Percentiles rank a stretch among this genome's conserved stretches.
phyloP scores from a whole-genome alignment of 2,329 filamentous ascomycete species.

The Pseudogymnoascus sp. region DNA sequence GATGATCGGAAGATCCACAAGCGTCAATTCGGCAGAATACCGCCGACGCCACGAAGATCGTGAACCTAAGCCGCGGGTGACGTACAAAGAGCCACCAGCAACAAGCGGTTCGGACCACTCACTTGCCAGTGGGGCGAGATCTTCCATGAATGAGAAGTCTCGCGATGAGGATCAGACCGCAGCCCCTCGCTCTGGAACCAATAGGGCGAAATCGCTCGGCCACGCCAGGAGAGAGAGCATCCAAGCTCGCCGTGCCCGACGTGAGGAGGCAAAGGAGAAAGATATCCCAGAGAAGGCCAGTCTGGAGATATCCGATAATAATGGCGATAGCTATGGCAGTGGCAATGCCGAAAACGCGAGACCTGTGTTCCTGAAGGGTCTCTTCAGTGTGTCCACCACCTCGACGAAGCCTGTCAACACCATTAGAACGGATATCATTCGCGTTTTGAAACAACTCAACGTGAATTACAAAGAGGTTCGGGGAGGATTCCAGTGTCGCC shows the following conservation, averaged over 20 bases:
- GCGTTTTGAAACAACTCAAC: constrained; percentile 78
- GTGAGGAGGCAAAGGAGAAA: constrained; percentile 65
- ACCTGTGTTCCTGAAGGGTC: constrained; percentile 89
- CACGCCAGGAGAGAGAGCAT: constrained; percentile 89
- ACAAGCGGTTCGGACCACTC: constrained; percentile 79
- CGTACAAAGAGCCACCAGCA: constrained; percentile 59
- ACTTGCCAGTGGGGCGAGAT: constrained; percentile 23
- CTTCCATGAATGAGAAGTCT: constrained; percentile 41
- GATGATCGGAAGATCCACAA: constrained; percentile 77
- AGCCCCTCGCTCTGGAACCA: constrained; percentile 55
- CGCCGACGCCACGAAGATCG: constrained; percentile 56
- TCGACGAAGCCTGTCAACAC: constrained; percentile 82
- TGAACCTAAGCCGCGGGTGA: constrained; percentile 45
- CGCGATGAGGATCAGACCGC: constrained; percentile 42
- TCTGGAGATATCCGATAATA: constrained; percentile 62
- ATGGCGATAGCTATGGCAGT: constrained; percentile 56
- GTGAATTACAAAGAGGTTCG: constrained; percentile 92
- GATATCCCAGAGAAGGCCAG: constrained; percentile 91
- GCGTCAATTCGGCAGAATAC: constrained; percentile 83
- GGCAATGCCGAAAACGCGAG: constrained; percentile 76
- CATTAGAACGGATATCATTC: constrained; percentile 84
- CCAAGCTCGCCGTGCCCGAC: constrained; percentile 70
- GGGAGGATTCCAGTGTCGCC: constrained; percentile 85
- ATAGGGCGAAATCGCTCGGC: constrained; percentile 78
- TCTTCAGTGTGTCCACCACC: constrained; percentile 96